phyloP scores from a whole-genome alignment of 257 asterid species.

The Solanum clarkiae region DNA sequence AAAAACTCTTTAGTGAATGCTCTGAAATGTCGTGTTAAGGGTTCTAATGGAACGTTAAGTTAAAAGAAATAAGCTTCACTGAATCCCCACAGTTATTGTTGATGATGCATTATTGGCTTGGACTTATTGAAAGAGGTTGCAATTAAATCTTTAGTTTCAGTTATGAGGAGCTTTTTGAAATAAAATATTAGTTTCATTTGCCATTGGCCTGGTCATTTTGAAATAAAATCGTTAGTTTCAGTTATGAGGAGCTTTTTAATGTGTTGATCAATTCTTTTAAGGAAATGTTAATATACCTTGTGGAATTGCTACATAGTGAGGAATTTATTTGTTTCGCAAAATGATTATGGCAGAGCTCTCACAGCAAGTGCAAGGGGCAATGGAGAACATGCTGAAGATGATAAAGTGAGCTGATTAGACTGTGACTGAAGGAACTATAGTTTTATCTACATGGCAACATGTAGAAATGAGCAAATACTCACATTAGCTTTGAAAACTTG shows the following conservation, averaged over 20 bases:
- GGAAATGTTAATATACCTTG: background rate
- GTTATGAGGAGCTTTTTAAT: background rate
- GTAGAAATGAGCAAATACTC: background rate
- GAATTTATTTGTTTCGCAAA: background rate
- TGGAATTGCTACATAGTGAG: background rate
- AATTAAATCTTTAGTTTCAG: background rate
- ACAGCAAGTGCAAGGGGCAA: slow-evolving; percentile 58
- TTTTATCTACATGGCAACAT: background rate
- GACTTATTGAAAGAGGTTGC: background rate
- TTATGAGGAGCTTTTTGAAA: background rate
- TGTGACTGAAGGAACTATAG: background rate
- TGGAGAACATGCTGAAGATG: slow-evolving; percentile 76
- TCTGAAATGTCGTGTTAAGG: background rate
- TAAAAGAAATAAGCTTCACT: background rate
- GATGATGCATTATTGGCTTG: background rate
- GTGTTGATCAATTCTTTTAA: background rate
- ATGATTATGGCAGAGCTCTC: slow-evolving; percentile 42
- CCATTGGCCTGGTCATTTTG: background rate
- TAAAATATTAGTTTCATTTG: background rate
- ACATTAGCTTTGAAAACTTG: background rate
- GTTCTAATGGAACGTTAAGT: background rate
- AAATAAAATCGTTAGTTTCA: background rate
- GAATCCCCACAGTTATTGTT: background rate
- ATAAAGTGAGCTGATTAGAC: slow-evolving; percentile 33
- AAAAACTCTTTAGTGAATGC: background rate